A percentile compares a stretch with the other conserved stretches of the same genome.
phyloP scores from a whole-genome alignment of 1,139 yeast genomes.

The Geotrichum restrictum region DNA sequence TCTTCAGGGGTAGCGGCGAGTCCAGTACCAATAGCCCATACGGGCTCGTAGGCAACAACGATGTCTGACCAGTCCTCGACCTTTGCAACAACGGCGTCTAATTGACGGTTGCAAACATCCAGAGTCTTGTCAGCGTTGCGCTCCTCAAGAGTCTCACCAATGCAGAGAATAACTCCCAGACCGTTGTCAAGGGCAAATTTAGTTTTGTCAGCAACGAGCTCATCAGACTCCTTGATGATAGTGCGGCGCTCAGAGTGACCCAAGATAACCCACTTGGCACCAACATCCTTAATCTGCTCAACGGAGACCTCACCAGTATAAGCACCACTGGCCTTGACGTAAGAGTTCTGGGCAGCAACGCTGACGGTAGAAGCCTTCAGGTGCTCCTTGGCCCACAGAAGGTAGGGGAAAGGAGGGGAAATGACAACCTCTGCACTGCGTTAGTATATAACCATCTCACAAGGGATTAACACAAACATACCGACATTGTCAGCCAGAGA shows the following conservation, averaged over 20 bases:
- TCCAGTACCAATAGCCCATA: conserved; percentile 99
- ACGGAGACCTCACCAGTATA: conserved; percentile 97
- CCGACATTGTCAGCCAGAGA: conserved; percentile 55
- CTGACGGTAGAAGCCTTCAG: conserved; percentile 64
- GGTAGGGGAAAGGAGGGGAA: conserved; percentile 94
- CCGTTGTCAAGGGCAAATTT: conserved; percentile 89
- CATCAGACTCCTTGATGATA: conserved; percentile 83
- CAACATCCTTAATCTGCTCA: conserved; percentile 82
- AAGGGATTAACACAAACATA: conserved; percentile 26
- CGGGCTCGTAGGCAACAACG: conserved; percentile 98
- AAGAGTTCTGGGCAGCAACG: conserved; percentile 89
- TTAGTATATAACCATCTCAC: conserved; percentile 33
- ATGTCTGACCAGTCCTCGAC: conserved; percentile 88
- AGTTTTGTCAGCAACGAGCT: conserved; percentile 89
- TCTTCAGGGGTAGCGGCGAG: conserved; percentile 98
- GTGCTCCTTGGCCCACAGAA: conserved; percentile 69
- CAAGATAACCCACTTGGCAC: conserved; percentile 90
- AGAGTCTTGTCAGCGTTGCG: conserved; percentile 85
- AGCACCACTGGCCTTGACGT: conserved; percentile 87
- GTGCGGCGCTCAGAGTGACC: conserved; percentile 99
- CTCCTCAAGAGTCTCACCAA: conserved; percentile 96
- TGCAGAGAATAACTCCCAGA: conserved; percentile 85
- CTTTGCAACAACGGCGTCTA: conserved; percentile 79
- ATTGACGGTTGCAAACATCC: conserved; percentile 82
- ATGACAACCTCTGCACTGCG: conserved; percentile 67